Conservation (phyloP, 2,329 filamentous ascomycete species). For the Penicillium brevicompactum region DNA sequence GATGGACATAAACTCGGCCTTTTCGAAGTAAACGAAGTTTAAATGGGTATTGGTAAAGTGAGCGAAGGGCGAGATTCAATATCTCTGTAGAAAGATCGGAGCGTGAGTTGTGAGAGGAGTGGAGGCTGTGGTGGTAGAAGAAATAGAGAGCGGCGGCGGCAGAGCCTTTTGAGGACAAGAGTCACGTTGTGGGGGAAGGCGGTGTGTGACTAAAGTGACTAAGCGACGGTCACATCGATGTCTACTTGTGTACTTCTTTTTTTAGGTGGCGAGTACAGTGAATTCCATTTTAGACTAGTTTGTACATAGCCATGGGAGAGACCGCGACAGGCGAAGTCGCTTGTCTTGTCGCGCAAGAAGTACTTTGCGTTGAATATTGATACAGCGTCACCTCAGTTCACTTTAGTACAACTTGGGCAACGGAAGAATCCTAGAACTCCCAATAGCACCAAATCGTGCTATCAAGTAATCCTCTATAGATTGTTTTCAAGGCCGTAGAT, state of each 20-base stretch:
- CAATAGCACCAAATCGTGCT: not conserved
- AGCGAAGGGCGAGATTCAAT: conserved; percentile 33
- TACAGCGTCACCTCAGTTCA: conserved; percentile 6
- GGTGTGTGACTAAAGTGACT: conserved; percentile 35
- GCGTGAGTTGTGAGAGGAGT: conserved; percentile 16
- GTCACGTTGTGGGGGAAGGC: conserved; percentile 36
- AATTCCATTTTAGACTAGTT: not conserved
- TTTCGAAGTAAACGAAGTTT: conserved; percentile 55
- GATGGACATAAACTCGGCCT: conserved; percentile 96
- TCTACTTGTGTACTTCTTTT: not conserved
- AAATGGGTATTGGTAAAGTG: conserved; percentile 39
- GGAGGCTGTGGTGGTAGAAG: conserved; percentile 29
- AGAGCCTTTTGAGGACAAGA: conserved; percentile 40
- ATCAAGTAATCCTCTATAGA: not conserved
- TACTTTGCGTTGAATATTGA: conserved; percentile 11
- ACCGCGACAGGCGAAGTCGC: not conserved
- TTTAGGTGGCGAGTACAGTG: not conserved
- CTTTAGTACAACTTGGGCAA: not conserved
- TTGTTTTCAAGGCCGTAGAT: not conserved
- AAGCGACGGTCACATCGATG: conserved; percentile 10
- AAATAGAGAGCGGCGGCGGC: conserved; percentile 30
- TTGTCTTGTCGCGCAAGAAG: conserved; percentile 4
- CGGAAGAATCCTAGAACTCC: not conserved
- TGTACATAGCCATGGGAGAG: not conserved
- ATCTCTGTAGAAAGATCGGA: conserved; percentile 34